Conservation (phyloP, 768 basidiomycete species). For the Lactarius trivialis region DNA sequence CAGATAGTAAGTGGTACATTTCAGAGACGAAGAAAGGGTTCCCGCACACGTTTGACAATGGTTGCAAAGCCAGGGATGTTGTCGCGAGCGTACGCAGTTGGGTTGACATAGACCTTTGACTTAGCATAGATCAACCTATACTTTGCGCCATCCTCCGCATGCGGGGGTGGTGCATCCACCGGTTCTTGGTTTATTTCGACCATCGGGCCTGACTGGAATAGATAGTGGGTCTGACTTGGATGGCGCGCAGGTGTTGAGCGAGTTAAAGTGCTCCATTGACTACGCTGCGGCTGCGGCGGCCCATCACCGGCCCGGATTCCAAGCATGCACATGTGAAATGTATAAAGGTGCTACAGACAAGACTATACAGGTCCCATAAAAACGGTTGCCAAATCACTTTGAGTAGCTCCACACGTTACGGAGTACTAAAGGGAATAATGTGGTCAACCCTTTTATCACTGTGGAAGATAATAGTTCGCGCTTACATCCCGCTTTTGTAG, state of each 20-base stretch:
- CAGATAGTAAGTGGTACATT: constrained; percentile 15
- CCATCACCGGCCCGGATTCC: not conserved
- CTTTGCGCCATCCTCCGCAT: constrained; percentile 47
- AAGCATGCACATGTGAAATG: not conserved
- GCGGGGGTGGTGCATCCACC: constrained; percentile 21
- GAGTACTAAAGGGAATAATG: constrained; percentile 55
- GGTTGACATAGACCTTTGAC: constrained; percentile 93
- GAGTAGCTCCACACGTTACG: constrained; percentile 94
- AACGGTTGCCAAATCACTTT: constrained; percentile 52
- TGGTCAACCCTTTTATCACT: constrained; percentile 4
- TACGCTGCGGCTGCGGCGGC: not conserved
- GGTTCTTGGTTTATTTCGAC: constrained; percentile 61
- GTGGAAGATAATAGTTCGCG: constrained; percentile 23
- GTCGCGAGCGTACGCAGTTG: constrained; percentile 85
- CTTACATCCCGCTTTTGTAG: constrained; percentile 92
- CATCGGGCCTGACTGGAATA: constrained; percentile 49
- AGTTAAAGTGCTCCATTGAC: not conserved
- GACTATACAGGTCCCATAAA: constrained; percentile 3
- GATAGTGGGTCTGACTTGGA: not conserved
- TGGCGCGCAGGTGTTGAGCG: not conserved
- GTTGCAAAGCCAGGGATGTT: constrained; percentile 93
- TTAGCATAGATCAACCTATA: constrained; percentile 82
- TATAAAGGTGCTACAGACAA: constrained; percentile 8
- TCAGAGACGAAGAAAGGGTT: constrained; percentile 13
- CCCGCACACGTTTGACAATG: constrained; percentile 78